These are phyloP conservation scores for Acanthamoeba lugdunensis DNA, from an alignment of 208 protist genomes.

Conservation along the genomic window DNA sequence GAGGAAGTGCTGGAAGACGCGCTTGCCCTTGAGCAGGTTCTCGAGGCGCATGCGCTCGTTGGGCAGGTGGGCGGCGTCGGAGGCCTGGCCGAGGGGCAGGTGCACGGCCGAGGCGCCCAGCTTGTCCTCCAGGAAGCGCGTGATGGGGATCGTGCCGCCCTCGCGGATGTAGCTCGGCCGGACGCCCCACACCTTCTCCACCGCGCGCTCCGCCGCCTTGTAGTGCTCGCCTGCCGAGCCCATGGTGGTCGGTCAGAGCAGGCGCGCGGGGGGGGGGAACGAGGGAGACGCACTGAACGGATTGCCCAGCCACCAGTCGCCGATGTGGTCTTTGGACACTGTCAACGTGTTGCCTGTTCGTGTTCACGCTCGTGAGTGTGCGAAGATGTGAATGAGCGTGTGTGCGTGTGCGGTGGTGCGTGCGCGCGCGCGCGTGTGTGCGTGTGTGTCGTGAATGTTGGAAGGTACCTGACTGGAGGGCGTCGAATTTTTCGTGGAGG, in stretches of 20 bases:
- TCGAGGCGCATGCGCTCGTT: slow-evolving; percentile 78
- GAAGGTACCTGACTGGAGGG: slow-evolving; percentile 24
- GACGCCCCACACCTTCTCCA: slow-evolving; percentile 64
- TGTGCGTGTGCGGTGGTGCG: too few relatives aligned
- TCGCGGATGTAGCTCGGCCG: slow-evolving; percentile 61
- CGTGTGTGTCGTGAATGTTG: too few relatives aligned
- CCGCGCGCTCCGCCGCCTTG: slow-evolving; percentile 41
- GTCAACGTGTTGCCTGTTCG: slow-evolving; percentile 38
- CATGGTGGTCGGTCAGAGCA: neutral
- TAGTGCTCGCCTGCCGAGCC: neutral
- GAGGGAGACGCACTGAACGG: neutral
- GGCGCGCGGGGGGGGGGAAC: too few relatives aligned
- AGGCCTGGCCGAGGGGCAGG: slow-evolving; percentile 64
- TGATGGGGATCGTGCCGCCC: slow-evolving; percentile 74
- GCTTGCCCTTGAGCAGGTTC: slow-evolving; percentile 78
- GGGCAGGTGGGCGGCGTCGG: slow-evolving; percentile 76
- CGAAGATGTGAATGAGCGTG: too few relatives aligned
- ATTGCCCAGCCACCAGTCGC: slow-evolving; percentile 76
- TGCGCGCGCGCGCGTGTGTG: too few relatives aligned
- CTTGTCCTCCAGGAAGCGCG: slow-evolving; percentile 66
- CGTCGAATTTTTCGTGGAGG: slow-evolving; percentile 26
- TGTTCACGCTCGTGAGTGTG: neutral
- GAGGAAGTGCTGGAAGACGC: slow-evolving; percentile 77
- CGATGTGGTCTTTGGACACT: neutral
- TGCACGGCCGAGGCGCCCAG: slow-evolving; percentile 68